phyloP scores from a whole-genome alignment of 2,329 filamentous ascomycete genomes.

The Cladosporium sp. region DNA sequence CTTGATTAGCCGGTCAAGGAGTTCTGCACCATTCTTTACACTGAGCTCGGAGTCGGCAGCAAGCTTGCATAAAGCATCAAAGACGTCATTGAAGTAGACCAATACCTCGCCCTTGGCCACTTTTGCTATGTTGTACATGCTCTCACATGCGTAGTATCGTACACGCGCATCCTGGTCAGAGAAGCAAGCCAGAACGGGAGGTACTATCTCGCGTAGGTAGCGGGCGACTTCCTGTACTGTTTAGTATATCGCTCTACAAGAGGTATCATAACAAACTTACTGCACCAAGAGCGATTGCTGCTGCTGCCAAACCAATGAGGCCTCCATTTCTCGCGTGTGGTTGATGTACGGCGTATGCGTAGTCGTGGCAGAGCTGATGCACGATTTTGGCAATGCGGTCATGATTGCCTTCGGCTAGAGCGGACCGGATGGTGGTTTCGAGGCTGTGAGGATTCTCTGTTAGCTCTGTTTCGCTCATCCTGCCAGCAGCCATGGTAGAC shows the following conservation, averaged over 20 bases:
- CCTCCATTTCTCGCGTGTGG: constrained; percentile 96
- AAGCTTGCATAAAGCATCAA: constrained; percentile 95
- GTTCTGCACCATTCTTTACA: constrained; percentile 95
- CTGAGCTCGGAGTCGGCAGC: constrained; percentile 94
- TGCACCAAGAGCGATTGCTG: constrained; percentile 89
- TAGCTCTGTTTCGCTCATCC: background rate
- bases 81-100: constrained; percentile 97
- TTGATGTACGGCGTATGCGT: constrained; percentile 95
- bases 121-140: constrained; percentile 99
- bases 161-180: constrained; percentile 97
- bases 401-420: constrained; percentile 74
- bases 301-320: constrained; percentile 90
- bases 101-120: constrained; percentile 97
- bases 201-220: constrained; percentile 91
- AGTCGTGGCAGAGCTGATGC: constrained; percentile 95
- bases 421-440: constrained; percentile 85
- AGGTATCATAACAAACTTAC: constrained; percentile 58
- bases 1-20: constrained; percentile 91
- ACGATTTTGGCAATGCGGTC: constrained; percentile 83
- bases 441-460: constrained; percentile 58
- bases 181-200: constrained; percentile 95
- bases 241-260: constrained; percentile 21
- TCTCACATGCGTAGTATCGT: constrained; percentile 97
- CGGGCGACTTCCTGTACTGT: constrained; percentile 76
- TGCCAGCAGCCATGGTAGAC: background rate